phyloP scores from a whole-genome alignment of 2,329 filamentous ascomycete species.

The Cercospora sesami region DNA sequence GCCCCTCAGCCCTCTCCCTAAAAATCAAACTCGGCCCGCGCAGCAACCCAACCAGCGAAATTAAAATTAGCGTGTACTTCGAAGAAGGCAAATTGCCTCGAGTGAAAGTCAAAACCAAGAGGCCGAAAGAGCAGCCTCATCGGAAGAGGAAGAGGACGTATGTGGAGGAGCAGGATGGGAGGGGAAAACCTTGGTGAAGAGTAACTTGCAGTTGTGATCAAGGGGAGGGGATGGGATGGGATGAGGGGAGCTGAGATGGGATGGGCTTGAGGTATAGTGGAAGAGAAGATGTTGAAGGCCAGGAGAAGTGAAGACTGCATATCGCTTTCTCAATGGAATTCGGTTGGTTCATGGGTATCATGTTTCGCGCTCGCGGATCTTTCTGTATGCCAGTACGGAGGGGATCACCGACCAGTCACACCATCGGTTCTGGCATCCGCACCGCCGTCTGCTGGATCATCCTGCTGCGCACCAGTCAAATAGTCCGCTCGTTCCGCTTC shows the following conservation, averaged over 20 bases:
- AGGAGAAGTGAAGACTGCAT: background rate
- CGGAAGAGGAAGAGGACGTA: conserved; percentile 49
- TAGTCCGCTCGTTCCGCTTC: conserved; percentile 91
- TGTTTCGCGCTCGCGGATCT: conserved; percentile 50
- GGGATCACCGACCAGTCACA: conserved; percentile 43
- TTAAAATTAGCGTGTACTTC: conserved; percentile 37
- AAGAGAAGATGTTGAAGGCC: background rate
- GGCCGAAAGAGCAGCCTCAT: conserved; percentile 22
- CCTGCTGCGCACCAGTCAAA: conserved; percentile 58
- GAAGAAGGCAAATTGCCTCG: conserved; percentile 32
- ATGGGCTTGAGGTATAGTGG: background rate
- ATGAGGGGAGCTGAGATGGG: background rate
- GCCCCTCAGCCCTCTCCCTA: conserved; percentile 31
- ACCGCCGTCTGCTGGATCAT: conserved; percentile 34
- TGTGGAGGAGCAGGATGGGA: conserved; percentile 61
- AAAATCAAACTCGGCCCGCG: conserved; percentile 34
- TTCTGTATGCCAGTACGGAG: background rate
- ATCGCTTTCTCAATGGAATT: background rate
- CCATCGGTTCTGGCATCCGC: conserved; percentile 44
- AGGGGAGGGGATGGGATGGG: conserved; percentile 9
- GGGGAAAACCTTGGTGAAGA: conserved; percentile 64
- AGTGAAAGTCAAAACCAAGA: conserved; percentile 34
- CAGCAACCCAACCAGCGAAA: conserved; percentile 30
- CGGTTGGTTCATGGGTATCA: conserved; percentile 1
- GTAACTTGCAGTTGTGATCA: conserved; percentile 36